Evolutionary conservation across 2,329 filamentous ascomycete species (phyloP), one percentile per base, ranked within the genome.

Genomic region (Cladosporium sp.): DNA sequence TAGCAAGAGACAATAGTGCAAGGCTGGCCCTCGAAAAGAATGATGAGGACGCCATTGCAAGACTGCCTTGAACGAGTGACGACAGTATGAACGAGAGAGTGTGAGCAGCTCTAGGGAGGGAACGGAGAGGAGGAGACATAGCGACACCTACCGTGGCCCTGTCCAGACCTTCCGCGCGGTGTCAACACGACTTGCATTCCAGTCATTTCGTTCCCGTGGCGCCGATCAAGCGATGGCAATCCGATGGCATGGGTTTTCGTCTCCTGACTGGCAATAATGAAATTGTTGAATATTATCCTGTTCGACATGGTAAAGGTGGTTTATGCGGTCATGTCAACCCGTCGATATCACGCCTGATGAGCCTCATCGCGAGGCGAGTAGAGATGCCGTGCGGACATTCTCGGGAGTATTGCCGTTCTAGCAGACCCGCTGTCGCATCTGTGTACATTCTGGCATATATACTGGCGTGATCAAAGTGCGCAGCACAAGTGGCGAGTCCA

Each of bases 141-240:
- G 49, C 38, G 42, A 40, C n/a, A 22, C 55, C 55, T 58, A 58
- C 55, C 47, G 25, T 28, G 38, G 45, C 38, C 36, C 30, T 17
- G 19, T 37, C 55, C 38, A 37, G 55, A 47, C 43, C 43, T 15
- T 30, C 19, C 45, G 45, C 55, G 55, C 30, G 45, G 25, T 58
- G 55, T 51, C 62, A 66, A 65, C 65, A 66, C 61, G 56, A 50
- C 45, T 30, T 62, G 60, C 66, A 68, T 68, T 68, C 66, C 66
- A 64, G 63, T 66, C 62, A 67, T 66, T 51, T 63, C 59, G 56
- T 49, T 42, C 42, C 55, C 39, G 28, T 36, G 39, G 39, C 19
- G 20, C 52, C 52, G 28, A 55, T 28, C 14, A 17, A 22, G 30
- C 30, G 30, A 40, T 30, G 28, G 22, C 52, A 55, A 55, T 55